Percentiles rank a stretch among this genome's conserved stretches.
Conservation (phyloP, 345 rosid genomes). For the Ailanthus altissimus region DNA sequence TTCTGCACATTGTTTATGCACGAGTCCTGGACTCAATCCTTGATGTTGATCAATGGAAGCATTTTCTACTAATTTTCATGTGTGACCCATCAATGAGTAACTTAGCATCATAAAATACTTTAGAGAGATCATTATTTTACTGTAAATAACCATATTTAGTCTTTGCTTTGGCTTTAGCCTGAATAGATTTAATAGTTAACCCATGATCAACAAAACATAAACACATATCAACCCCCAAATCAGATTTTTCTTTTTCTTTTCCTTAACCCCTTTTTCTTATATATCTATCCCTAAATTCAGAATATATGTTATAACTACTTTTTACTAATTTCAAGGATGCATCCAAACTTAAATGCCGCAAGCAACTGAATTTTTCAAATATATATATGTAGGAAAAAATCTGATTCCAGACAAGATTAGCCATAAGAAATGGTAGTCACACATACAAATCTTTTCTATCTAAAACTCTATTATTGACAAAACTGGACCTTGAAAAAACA, state of each 20-base stretch:
- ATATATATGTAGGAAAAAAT: neutral
- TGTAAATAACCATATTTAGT: neutral
- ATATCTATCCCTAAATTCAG: neutral
- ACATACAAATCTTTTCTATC: neutral
- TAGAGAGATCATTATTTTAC: neutral
- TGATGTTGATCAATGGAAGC: neutral
- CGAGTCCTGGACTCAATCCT: neutral
- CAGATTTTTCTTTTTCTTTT: neutral
- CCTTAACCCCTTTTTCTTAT: neutral
- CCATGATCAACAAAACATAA: neutral
- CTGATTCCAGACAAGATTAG: neutral
- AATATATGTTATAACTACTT: neutral
- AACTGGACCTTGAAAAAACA: neutral
- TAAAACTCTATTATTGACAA: neutral
- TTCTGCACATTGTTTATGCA: neutral
- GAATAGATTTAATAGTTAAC: neutral
- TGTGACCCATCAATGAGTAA: no score
- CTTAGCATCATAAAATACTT: neutral
- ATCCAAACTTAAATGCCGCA: neutral
- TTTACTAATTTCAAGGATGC: neutral
- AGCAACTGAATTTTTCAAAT: neutral
- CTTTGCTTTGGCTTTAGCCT: neutral
- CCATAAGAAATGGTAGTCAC: neutral
- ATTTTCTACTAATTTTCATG: slow-evolving; percentile 1
- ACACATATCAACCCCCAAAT: neutral